A percentile compares a stretch with the other conserved stretches of the same genome.
phyloP scores from a whole-genome alignment of 768 basidiomycete species.

The Boletus speciosus region DNA sequence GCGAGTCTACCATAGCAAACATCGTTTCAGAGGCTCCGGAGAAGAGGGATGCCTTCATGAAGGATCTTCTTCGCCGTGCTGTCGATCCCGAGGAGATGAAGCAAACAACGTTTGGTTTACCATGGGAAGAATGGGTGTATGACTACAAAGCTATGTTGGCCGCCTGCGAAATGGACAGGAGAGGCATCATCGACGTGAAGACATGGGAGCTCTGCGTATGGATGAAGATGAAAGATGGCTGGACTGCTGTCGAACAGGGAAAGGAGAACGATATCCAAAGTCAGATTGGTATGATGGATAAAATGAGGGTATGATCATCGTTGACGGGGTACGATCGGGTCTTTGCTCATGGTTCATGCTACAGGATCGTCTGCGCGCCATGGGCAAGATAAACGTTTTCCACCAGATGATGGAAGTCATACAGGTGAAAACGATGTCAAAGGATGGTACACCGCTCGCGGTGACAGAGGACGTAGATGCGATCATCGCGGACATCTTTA shows the following conservation, averaged over 20 bases:
- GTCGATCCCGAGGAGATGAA: slow-evolving; percentile 31
- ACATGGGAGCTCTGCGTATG: slow-evolving; percentile 32
- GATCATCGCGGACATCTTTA: slow-evolving; percentile 32
- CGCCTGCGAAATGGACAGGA: slow-evolving; percentile 21
- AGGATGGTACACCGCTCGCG: slow-evolving; percentile 19
- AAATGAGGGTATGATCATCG: slow-evolving; percentile 22
- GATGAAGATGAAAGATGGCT: slow-evolving; percentile 30
- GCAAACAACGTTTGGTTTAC: slow-evolving; percentile 21
- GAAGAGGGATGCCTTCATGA: slow-evolving; percentile 25
- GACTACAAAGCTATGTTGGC: slow-evolving; percentile 30
- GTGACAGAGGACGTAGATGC: slow-evolving; percentile 31
- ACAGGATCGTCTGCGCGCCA: slow-evolving; percentile 27
- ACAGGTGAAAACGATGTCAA: slow-evolving; percentile 29
- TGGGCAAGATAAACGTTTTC: slow-evolving; percentile 31
- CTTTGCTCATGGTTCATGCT: background rate
- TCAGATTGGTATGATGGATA: slow-evolving; percentile 30
- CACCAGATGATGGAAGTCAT: slow-evolving; percentile 33
- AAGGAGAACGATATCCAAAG: slow-evolving; percentile 17
- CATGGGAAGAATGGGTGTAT: slow-evolving; percentile 34
- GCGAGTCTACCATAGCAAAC: slow-evolving; percentile 22
- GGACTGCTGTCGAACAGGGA: slow-evolving; percentile 30
- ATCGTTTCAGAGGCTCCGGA: slow-evolving; percentile 23
- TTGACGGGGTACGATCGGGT: background rate
- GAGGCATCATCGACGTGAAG: slow-evolving; percentile 17
- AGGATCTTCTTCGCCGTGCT: slow-evolving; percentile 26